These are phyloP conservation scores for Geotrichum australiense DNA, from an alignment of 1,139 yeast genomes.

Conservation along the genomic window DNA sequence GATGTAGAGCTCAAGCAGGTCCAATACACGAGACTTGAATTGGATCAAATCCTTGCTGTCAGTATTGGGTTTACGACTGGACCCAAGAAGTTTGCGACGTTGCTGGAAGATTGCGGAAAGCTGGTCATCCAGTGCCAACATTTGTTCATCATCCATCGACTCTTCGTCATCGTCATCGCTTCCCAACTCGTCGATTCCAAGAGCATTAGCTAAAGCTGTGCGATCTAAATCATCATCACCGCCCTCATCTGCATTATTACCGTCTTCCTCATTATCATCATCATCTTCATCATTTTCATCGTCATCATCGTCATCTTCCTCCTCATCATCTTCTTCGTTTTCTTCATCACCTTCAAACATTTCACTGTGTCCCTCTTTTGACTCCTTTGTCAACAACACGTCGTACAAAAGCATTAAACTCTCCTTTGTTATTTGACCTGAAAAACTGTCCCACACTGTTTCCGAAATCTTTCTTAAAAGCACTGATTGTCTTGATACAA, in stretches of 20 bases:
- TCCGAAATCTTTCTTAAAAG: slow-evolving; percentile 65
- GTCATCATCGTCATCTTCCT: slow-evolving; percentile 21
- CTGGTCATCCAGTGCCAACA: slow-evolving; percentile 91
- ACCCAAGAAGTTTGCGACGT: slow-evolving; percentile 30
- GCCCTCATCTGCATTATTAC: slow-evolving; percentile 12
- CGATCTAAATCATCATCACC: slow-evolving; percentile 40
- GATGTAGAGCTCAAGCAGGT: slow-evolving; percentile 59
- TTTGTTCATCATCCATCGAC: slow-evolving; percentile 92
- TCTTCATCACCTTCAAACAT: slow-evolving; percentile 33
- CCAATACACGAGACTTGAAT: slow-evolving; percentile 73
- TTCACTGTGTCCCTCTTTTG: slow-evolving; percentile 67
- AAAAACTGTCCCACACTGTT: slow-evolving; percentile 67
- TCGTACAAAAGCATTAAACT: slow-evolving; percentile 58
- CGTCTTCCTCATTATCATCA: slow-evolving; percentile 23
- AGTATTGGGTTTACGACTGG: slow-evolving; percentile 35
- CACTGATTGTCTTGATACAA: slow-evolving; percentile 64
- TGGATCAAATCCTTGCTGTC: slow-evolving; percentile 64
- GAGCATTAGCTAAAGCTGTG: slow-evolving; percentile 69
- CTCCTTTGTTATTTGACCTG: slow-evolving; percentile 41
- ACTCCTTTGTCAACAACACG: slow-evolving; percentile 68
- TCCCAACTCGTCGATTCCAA: slow-evolving; percentile 45
- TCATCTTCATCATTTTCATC: slow-evolving; percentile 30
- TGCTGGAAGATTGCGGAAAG: slow-evolving; percentile 79
- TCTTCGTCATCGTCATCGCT: slow-evolving; percentile 56
- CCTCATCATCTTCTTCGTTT: slow-evolving; percentile 33